Evolutionary conservation across 129 eudicot genomes (phyloP).

Genomic region (Kitagawia praeruptora): DNA sequence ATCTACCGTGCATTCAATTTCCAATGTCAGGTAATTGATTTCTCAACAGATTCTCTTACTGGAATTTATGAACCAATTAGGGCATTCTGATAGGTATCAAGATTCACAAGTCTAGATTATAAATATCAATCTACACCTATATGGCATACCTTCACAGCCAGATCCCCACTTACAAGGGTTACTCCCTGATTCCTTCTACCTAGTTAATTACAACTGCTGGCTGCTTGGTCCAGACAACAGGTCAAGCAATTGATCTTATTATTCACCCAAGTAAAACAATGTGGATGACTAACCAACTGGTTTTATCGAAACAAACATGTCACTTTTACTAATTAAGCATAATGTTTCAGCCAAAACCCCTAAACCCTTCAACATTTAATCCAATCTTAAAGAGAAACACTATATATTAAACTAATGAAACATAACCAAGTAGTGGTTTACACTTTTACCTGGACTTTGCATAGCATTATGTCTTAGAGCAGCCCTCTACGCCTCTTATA

Average conservation of each 20-base stretch:
- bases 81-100: neutral
- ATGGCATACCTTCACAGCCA: neutral
- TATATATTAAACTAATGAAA: neutral
- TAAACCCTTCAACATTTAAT: neutral
- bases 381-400: neutral
- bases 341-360: neutral
- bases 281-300: neutral
- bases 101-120: neutral
- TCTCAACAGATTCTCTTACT: neutral
- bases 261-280: neutral
- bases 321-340: neutral
- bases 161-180: neutral
- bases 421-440: neutral
- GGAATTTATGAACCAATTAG: neutral
- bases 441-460: conserved; percentile 2
- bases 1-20: neutral
- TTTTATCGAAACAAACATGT: neutral
- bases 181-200: neutral
- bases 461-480: conserved; percentile 33
- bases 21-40: neutral
- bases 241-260: neutral
- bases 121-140: neutral
- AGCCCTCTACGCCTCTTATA: conserved; percentile 90
- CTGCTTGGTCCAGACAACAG: neutral
- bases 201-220: neutral